Evolutionary conservation across 2,329 filamentous ascomycete species (phyloP), one percentile per base, ranked within the genome.

Genomic region (Aquanectria penicillioides): DNA sequence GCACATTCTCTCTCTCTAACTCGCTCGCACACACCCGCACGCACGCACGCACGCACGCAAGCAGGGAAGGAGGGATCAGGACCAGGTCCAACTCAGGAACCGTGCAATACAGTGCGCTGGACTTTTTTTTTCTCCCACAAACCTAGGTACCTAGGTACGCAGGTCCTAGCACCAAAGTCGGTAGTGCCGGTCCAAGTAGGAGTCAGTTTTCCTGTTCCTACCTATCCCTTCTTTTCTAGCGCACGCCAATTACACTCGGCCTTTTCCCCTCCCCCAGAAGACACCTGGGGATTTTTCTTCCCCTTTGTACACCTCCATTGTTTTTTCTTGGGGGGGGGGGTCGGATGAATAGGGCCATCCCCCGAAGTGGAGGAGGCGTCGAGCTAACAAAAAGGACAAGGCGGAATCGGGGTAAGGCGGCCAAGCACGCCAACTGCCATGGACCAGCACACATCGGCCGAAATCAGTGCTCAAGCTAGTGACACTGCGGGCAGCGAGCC

Each of bases 331-430:
- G 23, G 40, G 12, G 34, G 18, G n/a, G 31, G 23, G 40, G 12
- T 28, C 17, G n/a, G 25, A 46, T 23, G 8, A 38, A 26, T 65
- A 62, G 56, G 58, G 46, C 49, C 52, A 44, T 54, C 67, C 33
- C 57, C 49, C 41, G 50, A 66, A 62, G 61, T 64, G 65, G 65
- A 61, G 63, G 50, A 58, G 59, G 63, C 51, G 62, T 58, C 33
- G 34, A 53, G 57, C 65, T 67, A 69, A 54, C 57, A 58, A 53
- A 59, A 60, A 41, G 23, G 50, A 51, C 58, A 53, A 57, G 50
- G 53, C 46, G 44, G 57, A 56, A 51, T 56, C 51, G 50, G 56
- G 43, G 58, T 44, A 38, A 59, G 44, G 43, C 43, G 47, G 61
- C 57, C 49, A 65, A 60, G 44, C 23, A 59, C 49, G 53, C 64